These are phyloP conservation scores for Ceratocystis albifundus DNA, from an alignment of 2,329 filamentous ascomycete species.

Conservation along the genomic window DNA sequence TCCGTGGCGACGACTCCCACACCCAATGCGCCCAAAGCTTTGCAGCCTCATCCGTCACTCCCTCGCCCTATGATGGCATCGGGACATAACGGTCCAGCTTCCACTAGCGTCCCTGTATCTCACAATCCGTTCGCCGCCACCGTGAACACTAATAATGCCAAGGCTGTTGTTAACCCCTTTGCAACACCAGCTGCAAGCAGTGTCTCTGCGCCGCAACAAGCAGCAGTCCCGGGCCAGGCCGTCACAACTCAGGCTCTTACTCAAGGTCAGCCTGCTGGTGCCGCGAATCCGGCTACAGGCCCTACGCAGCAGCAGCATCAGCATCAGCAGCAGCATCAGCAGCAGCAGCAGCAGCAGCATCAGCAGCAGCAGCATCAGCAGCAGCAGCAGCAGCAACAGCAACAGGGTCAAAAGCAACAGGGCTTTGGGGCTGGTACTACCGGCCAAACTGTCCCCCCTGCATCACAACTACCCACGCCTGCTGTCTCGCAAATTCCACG, in stretches of 20 bases:
- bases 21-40: slow-evolving; percentile 5
- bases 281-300: neutral
- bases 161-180: slow-evolving; percentile 17
- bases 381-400: slow-evolving; percentile 22
- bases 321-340: slow-evolving; percentile 9
- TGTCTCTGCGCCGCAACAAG: neutral
- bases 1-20: slow-evolving; percentile 20
- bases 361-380: slow-evolving; percentile 21
- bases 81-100: neutral
- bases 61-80: slow-evolving; percentile 11
- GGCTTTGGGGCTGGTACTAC: slow-evolving; percentile 13
- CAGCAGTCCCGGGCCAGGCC: neutral
- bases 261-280: neutral
- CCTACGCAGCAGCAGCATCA: slow-evolving; percentile 7
- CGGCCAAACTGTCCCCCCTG: slow-evolving; percentile 10
- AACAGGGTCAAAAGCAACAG: neutral
- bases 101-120: neutral
- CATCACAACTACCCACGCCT: slow-evolving; percentile 15
- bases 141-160: slow-evolving; percentile 1
- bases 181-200: neutral
- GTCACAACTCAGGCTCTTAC: neutral
- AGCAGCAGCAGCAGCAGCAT: slow-evolving; percentile 16
- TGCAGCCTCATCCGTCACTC: slow-evolving; percentile 15
- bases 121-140: slow-evolving; percentile 13
- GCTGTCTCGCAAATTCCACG: slow-evolving; percentile 18